Percentiles rank a stretch among this genome's conserved stretches.
Conservation (phyloP, 805 yeast species). For the Candida odintsovae region DNA sequence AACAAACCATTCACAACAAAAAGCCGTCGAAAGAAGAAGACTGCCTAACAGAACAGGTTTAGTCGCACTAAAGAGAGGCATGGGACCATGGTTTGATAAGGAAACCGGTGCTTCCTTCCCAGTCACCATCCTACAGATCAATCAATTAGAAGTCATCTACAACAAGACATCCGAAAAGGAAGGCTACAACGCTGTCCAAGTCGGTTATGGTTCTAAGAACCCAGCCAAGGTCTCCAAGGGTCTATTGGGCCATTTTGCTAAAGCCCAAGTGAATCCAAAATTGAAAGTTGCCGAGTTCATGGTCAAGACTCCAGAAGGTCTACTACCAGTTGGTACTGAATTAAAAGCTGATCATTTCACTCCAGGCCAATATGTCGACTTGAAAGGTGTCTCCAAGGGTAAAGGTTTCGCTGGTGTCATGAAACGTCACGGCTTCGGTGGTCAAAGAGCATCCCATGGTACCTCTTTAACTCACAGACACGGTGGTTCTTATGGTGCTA, state of each 20-base stretch:
- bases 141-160: slow-evolving; percentile 79
- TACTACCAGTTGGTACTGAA: slow-evolving; percentile 72
- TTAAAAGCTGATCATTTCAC: slow-evolving; percentile 80
- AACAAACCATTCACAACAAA: slow-evolving; percentile 61
- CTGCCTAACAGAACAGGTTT: slow-evolving; percentile 78
- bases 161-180: slow-evolving; percentile 64
- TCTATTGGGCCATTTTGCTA: slow-evolving; percentile 68
- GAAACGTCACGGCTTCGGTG: slow-evolving; percentile 88
- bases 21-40: slow-evolving; percentile 65
- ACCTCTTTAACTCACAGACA: slow-evolving; percentile 88
- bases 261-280: slow-evolving; percentile 84
- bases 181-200: slow-evolving; percentile 81
- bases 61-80: slow-evolving; percentile 79
- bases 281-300: slow-evolving; percentile 69
- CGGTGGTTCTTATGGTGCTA: slow-evolving; percentile 96
- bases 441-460: slow-evolving; percentile 94
- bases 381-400: slow-evolving; percentile 78
- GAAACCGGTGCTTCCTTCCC: slow-evolving; percentile 63
- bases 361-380: slow-evolving; percentile 78
- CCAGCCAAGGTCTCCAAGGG: slow-evolving; percentile 57
- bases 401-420: slow-evolving; percentile 98
- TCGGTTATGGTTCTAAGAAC: slow-evolving; percentile 74
- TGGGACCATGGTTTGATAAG: slow-evolving; percentile 77
- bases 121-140: slow-evolving; percentile 83
- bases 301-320: slow-evolving; percentile 58